phyloP scores from a whole-genome alignment of 441 rosid species.

The Pelargonium citronellum region DNA sequence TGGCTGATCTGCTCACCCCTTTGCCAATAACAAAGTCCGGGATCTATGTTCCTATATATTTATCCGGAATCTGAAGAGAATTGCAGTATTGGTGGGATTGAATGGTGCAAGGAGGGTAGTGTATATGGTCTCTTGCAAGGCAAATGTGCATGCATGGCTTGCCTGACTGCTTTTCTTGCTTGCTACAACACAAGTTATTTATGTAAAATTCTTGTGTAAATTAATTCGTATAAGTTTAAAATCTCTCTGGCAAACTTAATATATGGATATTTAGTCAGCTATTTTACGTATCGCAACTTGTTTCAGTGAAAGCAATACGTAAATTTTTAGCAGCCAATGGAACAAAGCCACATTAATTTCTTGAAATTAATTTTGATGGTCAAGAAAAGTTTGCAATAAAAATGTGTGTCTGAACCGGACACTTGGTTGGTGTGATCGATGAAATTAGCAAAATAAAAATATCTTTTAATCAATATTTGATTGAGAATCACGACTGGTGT shows the following conservation, averaged over 20 bases:
- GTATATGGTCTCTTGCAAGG: constrained; percentile 18
- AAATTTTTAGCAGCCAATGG: too few species aligned
- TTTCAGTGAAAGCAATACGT: too few species aligned
- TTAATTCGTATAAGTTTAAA: constrained; percentile 16
- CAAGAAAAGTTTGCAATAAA: not conserved
- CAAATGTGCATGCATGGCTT: not conserved
- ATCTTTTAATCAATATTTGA: not conserved
- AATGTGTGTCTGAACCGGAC: not conserved
- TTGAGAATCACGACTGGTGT: not conserved
- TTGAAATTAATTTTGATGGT: not conserved
- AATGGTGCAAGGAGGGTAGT: not conserved
- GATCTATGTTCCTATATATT: not conserved
- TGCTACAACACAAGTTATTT: constrained; percentile 11
- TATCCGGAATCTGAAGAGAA: too few species aligned
- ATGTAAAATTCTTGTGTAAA: constrained; percentile 35
- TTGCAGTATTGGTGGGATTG: too few species aligned
- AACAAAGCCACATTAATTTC: too few species aligned
- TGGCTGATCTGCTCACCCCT: constrained; percentile 31
- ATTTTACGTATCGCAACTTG: too few species aligned
- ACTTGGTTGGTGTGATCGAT: not conserved
- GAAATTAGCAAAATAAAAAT: not conserved
- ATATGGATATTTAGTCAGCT: too few species aligned
- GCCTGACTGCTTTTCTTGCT: not conserved
- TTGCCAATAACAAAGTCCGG: not conserved
- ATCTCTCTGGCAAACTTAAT: too few species aligned